These are phyloP conservation scores for Candida tammaniensis DNA, from an alignment of 805 yeast genomes.

Conservation along the genomic window DNA sequence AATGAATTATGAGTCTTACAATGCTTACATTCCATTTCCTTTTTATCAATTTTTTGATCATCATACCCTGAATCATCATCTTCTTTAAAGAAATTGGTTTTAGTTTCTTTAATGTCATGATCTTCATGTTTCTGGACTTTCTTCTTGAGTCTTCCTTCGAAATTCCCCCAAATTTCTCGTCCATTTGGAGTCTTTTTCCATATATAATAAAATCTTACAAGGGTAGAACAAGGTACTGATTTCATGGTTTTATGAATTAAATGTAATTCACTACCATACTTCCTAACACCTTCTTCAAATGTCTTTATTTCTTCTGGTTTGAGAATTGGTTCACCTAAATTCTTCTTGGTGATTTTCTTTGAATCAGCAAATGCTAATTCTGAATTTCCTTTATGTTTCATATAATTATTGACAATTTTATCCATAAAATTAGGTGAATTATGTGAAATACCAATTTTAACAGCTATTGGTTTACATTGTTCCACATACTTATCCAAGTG, in stretches of 20 bases:
- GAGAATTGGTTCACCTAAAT: constrained; percentile 76
- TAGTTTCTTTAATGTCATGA: constrained; percentile 18
- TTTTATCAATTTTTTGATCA: constrained; percentile 43
- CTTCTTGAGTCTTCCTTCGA: constrained; percentile 65
- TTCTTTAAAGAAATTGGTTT: constrained; percentile 20
- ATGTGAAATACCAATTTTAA: constrained; percentile 49
- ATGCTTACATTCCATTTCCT: constrained; percentile 62
- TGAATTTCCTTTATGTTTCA: constrained; percentile 51
- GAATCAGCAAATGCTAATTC: constrained; percentile 47
- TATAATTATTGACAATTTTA: constrained; percentile 54
- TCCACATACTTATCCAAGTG: constrained; percentile 54
- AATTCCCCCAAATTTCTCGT: constrained; percentile 76
- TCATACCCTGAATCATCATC: constrained; percentile 76
- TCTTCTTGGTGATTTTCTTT: constrained; percentile 48
- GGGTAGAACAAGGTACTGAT: constrained; percentile 69
- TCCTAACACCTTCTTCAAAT: constrained; percentile 73
- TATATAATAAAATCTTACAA: constrained; percentile 82
- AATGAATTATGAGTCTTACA: constrained; percentile 57
- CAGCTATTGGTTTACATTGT: constrained; percentile 57
- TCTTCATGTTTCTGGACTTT: constrained; percentile 34
- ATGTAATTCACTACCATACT: constrained; percentile 74
- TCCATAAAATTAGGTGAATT: constrained; percentile 83
- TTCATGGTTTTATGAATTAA: constrained; percentile 71
- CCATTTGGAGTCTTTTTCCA: constrained; percentile 90
- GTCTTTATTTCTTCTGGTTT: constrained; percentile 55